Evolutionary conservation across 805 yeast genomes (phyloP).

Genomic region (Barnettozyma botsteinii): DNA sequence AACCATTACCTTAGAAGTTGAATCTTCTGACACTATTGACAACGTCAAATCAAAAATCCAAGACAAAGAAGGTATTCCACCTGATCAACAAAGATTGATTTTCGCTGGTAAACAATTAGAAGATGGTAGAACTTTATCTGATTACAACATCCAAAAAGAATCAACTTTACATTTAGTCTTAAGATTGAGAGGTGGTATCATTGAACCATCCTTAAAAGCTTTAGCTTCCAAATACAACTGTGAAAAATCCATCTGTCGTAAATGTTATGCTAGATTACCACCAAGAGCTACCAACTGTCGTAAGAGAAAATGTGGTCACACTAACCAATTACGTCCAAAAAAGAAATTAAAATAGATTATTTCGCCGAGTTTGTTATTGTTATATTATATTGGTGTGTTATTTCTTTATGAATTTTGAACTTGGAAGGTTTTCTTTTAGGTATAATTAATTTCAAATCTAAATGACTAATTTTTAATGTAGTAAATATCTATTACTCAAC

Average conservation of each 20-base stretch:
- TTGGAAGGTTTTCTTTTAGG: constrained; percentile 2
- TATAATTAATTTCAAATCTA: constrained; percentile 3
- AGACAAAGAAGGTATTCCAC: constrained; percentile 99
- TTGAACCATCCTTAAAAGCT: constrained; percentile 99
- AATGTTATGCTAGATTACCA: constrained; percentile 99
- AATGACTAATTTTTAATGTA: constrained; percentile 1
- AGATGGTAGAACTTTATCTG: constrained; percentile 98
- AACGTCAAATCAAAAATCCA: constrained; percentile 97
- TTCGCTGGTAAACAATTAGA: constrained; percentile 99
- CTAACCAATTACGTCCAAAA: constrained; percentile 99
- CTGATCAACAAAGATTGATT: constrained; percentile 99
- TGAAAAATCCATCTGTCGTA: constrained; percentile 98
- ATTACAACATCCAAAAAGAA: constrained; percentile 99
- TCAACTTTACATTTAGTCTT: constrained; percentile 94
- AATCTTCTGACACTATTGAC: constrained; percentile 98
- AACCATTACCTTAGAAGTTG: constrained; percentile 98
- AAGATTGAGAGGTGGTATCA: constrained; percentile 98
- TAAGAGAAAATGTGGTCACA: constrained; percentile 99
- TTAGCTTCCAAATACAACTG: constrained; percentile 99
- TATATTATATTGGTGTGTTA: constrained; percentile 8
- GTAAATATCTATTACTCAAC: too few species aligned
- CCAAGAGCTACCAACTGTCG: constrained; percentile 99
- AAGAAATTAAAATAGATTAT: constrained; percentile 90
- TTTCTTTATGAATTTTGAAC: constrained; percentile 4
- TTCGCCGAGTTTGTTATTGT: constrained; percentile 27